phyloP scores from a whole-genome alignment of 805 yeast species.

The Yamadazyma paraphyllophila region DNA sequence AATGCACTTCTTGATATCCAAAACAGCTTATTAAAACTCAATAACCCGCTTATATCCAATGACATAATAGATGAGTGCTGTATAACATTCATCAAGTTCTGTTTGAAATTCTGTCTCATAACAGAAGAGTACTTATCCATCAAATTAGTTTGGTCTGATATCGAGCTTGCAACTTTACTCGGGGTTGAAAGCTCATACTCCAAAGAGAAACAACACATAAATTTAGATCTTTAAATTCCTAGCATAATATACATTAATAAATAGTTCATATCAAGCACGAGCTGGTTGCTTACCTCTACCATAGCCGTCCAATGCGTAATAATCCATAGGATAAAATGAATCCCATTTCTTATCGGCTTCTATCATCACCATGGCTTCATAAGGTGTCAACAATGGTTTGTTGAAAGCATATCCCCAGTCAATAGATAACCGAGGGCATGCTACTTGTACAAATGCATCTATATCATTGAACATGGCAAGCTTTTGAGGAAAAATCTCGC shows the following conservation, averaged over 20 bases:
- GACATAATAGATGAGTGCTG: constrained; percentile 53
- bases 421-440: constrained; percentile 92
- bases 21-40: constrained; percentile 51
- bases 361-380: constrained; percentile 90
- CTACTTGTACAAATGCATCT: constrained; percentile 95
- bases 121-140: constrained; percentile 34
- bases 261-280: neutral
- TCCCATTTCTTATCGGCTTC: constrained; percentile 69
- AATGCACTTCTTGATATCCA: constrained; percentile 60
- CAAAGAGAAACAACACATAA: neutral
- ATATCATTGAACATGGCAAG: constrained; percentile 88
- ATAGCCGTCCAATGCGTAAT: constrained; percentile 84
- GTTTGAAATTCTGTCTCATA: constrained; percentile 37
- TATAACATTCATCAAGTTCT: constrained; percentile 48
- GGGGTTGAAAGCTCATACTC: constrained; percentile 53
- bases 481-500: constrained; percentile 93
- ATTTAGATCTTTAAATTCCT: constrained; percentile 5
- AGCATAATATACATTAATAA: constrained; percentile 7
- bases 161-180: constrained; percentile 65
- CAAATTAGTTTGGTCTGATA: constrained; percentile 51
- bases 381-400: constrained; percentile 89
- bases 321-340: constrained; percentile 90
- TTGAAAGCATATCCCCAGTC: constrained; percentile 99
- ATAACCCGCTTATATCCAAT: constrained; percentile 62
- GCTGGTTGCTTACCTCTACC: constrained; percentile 79